Percentiles rank a stretch among this genome's conserved stretches.
Evolutionary conservation across 352 stramenopile genomes (phyloP).

Genomic region (Vaucheria bursata): DNA sequence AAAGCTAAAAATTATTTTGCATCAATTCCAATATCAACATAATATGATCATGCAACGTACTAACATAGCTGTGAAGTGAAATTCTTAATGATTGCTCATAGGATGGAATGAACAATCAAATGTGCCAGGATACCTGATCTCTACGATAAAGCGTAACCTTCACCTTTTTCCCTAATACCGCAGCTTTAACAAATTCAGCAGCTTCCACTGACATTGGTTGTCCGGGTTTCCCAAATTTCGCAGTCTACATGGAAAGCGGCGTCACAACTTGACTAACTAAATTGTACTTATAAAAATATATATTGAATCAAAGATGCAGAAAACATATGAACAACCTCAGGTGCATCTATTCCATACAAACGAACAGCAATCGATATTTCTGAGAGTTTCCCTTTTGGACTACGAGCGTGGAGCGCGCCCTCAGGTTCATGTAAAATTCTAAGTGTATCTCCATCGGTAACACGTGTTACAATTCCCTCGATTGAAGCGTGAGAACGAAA

Average conservation of each 20-base stretch:
- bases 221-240: background rate
- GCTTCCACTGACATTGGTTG: conserved; percentile 9
- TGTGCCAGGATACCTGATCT: conserved; percentile 8
- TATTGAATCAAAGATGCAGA: background rate
- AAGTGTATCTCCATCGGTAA: conserved; percentile 17
- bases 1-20: too few relatives aligned
- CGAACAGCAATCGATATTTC: conserved; percentile 10
- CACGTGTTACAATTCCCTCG: conserved; percentile 6
- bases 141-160: background rate
- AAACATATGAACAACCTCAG: conserved; percentile 1
- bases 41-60: too few relatives aligned
- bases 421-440: conserved; percentile 1
- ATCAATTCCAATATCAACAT: too few relatives aligned
- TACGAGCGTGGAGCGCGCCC: background rate
- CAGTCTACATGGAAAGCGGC: background rate
- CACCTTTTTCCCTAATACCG: conserved; percentile 6
- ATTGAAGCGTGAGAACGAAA: background rate
- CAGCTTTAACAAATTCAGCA: background rate
- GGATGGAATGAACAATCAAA: conserved; percentile 3
- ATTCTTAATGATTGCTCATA: too few relatives aligned
- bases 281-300: background rate
- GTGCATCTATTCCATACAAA: conserved; percentile 3
- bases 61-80: too few relatives aligned
- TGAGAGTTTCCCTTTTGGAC: background rate
- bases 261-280: too few relatives aligned